Evolutionary conservation across 208 protist genomes (phyloP), one percentile per base, ranked within the genome.

Genomic region (Naegleria gruberi): DNA sequence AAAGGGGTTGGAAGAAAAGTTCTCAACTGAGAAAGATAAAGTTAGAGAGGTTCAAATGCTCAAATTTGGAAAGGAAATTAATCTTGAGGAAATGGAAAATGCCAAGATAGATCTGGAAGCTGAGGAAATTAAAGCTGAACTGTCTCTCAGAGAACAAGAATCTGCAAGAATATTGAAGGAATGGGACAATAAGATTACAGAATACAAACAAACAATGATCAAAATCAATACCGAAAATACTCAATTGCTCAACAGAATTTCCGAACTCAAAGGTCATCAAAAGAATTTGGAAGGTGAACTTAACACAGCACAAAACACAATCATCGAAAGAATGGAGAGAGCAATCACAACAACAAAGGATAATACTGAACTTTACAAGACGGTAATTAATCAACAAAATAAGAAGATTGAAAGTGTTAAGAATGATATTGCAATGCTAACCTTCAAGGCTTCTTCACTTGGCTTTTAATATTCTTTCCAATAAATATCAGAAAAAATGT

Each of bases 41-140:
- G 90, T 91, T 0, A 26, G 82, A 15, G 93, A 94, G 43, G 93
- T 94, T 6, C 93, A 94, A 89, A 91, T 94, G 91, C 84, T 94
- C 40, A 94, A 93, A 77, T 94, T 94, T 74, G 93, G 93, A 4
- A 90, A 91, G 65, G 83, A 90, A 26, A 90, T 94, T 89, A 91
- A 94, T 74, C 30, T 94, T 12, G 93, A 94, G 15, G 81, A 77
- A n/a, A 15, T 93, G 4, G 84, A 92, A 41, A 87, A 55, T 8
- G 82, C 90, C 47, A 88, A 47, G 4, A 89, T 94, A 30, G 92
- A 93, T 89, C 82, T 90, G 81, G 44, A 40, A 26, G 91, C 91
- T 42, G 92, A 93, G 34, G 92, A 94, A 46, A n/a, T 92, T 0
- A 91, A 92, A 23, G n/a, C 30, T 51, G 42, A 73, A 46, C 37